Evolutionary conservation across 2,329 filamentous ascomycete species (phyloP), one percentile per base, ranked within the genome.

Genomic region (Alternaria viburni): DNA sequence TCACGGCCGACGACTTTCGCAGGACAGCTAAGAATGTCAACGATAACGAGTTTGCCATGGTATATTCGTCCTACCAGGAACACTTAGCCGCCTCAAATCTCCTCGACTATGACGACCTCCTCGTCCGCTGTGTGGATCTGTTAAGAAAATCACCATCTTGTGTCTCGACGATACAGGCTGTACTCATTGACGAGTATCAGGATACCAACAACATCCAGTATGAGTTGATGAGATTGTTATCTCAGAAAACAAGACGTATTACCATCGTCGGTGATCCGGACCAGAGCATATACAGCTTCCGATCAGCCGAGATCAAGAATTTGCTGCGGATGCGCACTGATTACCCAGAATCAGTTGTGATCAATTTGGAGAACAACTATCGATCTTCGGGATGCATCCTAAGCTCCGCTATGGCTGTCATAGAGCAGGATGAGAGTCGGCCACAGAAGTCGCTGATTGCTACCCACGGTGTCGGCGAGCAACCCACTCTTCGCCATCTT

Each of bases 251-350:
- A 46, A 87, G 88, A 59, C 87, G 89, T n/a, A 95, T 98, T 69
- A 98, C 95, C 1, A 92, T 97, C 63, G 96, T 99, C 5, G 96
- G 95, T 32, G 95, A 99, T 76, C 95, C 96, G 0, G 96, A 99
- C 77, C 95, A 99, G 80, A 97, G 94, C 77, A 99, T 99, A 61
- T 99, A 98, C 77, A 93, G 95, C 19, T 99, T 96, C 85, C 90
- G 95, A 19, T 94, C 93, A 8, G 95, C 96, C 10, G 95, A 99
- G 78, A 93, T 95, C 70, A 91, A 91, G 76, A 99, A 98, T 72
- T 85, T 98, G 51, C 87, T 88, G 68, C 89, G 91, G 3, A 89
- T 99, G 84, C 87, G 93, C 56, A 83, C 84, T 45, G 89, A 93
- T 62, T 97, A 91, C 74, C 90, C 90, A 0, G 87, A 91, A 25